Percentiles rank a stretch among this genome's conserved stretches.
Evolutionary conservation across 179 eudicot species (phyloP).

Genomic region (Silene coronaria): DNA sequence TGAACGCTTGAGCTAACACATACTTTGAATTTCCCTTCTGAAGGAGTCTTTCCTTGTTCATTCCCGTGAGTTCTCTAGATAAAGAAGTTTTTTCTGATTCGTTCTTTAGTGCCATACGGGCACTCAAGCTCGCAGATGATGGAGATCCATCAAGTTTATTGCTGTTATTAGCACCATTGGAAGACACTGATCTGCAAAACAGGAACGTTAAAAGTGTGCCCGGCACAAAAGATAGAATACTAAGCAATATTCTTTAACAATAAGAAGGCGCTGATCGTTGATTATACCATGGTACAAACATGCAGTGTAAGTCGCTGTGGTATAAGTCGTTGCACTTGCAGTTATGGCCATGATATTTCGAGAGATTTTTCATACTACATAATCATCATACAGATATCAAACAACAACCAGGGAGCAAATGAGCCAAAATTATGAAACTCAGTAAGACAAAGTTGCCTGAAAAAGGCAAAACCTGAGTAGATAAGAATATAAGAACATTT

Average conservation of each 20-base stretch:
- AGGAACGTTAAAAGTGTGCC: background rate
- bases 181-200: slow-evolving; percentile 50
- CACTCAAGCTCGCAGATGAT: slow-evolving; percentile 42
- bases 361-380: background rate
- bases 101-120: slow-evolving; percentile 45
- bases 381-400: no score
- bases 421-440: no score
- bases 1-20: slow-evolving; percentile 18
- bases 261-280: background rate
- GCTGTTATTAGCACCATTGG: slow-evolving; percentile 42
- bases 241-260: background rate
- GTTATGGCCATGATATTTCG: no score
- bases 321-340: background rate
- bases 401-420: no score
- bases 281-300: background rate
- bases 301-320: background rate
- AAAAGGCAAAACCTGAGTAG: no score
- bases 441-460: no score
- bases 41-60: slow-evolving; percentile 52
- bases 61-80: slow-evolving; percentile 51
- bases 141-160: slow-evolving; percentile 46
- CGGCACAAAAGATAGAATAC: background rate
- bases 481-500: no score
- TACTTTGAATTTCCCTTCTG: slow-evolving; percentile 68
- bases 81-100: slow-evolving; percentile 56